Conservation (phyloP, 768 basidiomycete species). For the Agaricus sinodeliciosus region DNA sequence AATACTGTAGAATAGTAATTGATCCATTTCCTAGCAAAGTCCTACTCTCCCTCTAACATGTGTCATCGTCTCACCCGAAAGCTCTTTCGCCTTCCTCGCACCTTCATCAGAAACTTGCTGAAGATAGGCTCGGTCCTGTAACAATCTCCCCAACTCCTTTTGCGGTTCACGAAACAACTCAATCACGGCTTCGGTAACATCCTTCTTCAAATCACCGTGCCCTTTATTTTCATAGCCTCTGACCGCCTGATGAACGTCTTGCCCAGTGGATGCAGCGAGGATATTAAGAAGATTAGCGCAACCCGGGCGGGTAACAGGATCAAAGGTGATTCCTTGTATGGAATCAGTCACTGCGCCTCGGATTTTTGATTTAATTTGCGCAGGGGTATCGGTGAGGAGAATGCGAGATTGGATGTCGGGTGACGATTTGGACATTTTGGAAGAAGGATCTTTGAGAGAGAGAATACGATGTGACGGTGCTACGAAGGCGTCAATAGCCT, state of each 20-base stretch:
- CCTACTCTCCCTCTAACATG: slow-evolving; percentile 70
- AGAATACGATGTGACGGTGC: slow-evolving; percentile 78
- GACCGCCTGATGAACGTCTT: slow-evolving; percentile 39
- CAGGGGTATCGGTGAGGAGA: slow-evolving; percentile 68
- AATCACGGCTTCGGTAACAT: slow-evolving; percentile 69
- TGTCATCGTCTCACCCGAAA: slow-evolving; percentile 57
- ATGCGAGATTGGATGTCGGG: slow-evolving; percentile 76
- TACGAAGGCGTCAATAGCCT: slow-evolving; percentile 21
- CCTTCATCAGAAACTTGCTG: slow-evolving; percentile 58
- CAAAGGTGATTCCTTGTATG: slow-evolving; percentile 65
- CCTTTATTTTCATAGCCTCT: slow-evolving; percentile 45
- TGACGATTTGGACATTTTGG: slow-evolving; percentile 96
- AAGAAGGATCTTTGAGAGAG: slow-evolving; percentile 75
- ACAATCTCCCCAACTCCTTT: slow-evolving; percentile 59
- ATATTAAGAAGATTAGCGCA: slow-evolving; percentile 78
- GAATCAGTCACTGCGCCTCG: slow-evolving; percentile 85
- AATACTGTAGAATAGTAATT: no score
- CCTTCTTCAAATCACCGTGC: slow-evolving; percentile 65
- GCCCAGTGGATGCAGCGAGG: slow-evolving; percentile 63
- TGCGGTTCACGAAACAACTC: slow-evolving; percentile 61
- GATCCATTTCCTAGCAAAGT: slow-evolving; percentile 16
- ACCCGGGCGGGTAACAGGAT: slow-evolving; percentile 76
- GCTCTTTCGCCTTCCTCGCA: slow-evolving; percentile 49
- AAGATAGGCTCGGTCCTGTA: slow-evolving; percentile 54
- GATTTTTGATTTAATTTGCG: slow-evolving; percentile 63